Conservation (phyloP, 441 rosid genomes). For the Pelargonium myrrhifolium region DNA sequence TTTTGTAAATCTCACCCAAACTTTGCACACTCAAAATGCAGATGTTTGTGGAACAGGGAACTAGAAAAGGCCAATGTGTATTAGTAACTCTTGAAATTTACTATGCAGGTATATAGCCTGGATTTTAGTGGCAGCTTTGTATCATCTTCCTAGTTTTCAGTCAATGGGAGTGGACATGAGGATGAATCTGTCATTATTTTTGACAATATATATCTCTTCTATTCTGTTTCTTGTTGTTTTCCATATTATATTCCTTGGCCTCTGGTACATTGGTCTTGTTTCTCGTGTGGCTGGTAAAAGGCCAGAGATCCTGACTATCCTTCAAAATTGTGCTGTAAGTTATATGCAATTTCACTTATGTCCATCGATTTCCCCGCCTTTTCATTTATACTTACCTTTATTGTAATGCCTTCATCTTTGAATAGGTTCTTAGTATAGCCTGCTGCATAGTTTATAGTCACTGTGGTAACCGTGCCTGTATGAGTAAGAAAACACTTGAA, state of each 20-base stretch:
- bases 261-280: constrained; percentile 90
- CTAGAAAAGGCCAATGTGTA: constrained; percentile 6
- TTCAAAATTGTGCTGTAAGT: constrained; percentile 94
- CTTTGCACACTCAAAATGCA: background rate
- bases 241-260: constrained; percentile 79
- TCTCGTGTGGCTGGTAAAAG: constrained; percentile 94
- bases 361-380: background rate
- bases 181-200: constrained; percentile 94
- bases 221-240: constrained; percentile 86
- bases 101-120: constrained; percentile 84
- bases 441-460: constrained; percentile 98
- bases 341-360: constrained; percentile 10
- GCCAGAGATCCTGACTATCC: constrained; percentile 84
- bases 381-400: constrained; percentile 8
- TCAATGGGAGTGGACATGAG: constrained; percentile 99
- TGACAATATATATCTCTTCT: constrained; percentile 80
- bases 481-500: constrained; percentile 48
- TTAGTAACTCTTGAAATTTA: constrained; percentile 11
- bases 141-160: constrained; percentile 98
- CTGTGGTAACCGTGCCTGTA: constrained; percentile 85
- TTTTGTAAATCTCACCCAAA: background rate
- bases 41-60: background rate
- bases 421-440: constrained; percentile 91
- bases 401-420: constrained; percentile 12
- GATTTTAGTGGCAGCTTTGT: constrained; percentile 96